A percentile compares a stretch with the other conserved stretches of the same genome.
Conservation (phyloP, 2,329 filamentous ascomycete genomes). For the Periglandula ipomoeae region DNA sequence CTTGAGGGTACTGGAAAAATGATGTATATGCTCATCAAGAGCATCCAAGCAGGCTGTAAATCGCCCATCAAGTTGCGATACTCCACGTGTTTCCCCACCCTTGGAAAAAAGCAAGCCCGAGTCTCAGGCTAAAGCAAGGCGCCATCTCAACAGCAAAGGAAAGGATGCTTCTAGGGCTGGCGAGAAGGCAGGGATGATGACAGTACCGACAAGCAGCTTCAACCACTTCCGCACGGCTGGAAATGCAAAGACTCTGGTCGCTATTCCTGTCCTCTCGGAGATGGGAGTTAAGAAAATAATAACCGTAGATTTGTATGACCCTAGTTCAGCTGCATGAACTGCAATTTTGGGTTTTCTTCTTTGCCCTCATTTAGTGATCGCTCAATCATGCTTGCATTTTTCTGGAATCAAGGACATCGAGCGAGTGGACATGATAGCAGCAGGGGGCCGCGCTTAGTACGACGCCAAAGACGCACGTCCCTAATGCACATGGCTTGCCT, state of each 20-base stretch:
- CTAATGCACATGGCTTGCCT: not conserved
- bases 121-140: not conserved
- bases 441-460: not conserved
- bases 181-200: slow-evolving; percentile 1
- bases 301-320: not conserved
- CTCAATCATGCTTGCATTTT: not conserved
- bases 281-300: too few species aligned
- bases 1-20: too few species aligned
- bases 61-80: too few species aligned
- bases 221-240: too few species aligned
- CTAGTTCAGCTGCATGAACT: slow-evolving; percentile 1
- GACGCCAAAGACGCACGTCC: slow-evolving; percentile 1
- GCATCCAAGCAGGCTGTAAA: too few species aligned
- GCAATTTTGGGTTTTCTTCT: slow-evolving; percentile 3
- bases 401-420: not conserved
- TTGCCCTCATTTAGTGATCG: not conserved
- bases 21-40: too few species aligned
- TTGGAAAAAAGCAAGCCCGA: not conserved
- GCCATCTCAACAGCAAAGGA: not conserved
- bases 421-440: not conserved
- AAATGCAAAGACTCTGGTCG: too few species aligned
- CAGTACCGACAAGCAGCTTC: not conserved
- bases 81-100: too few species aligned
- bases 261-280: too few species aligned
- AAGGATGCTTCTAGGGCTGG: too few species aligned